Conservation (phyloP, 345 rosid genomes). For the Gossypium anomalum region DNA sequence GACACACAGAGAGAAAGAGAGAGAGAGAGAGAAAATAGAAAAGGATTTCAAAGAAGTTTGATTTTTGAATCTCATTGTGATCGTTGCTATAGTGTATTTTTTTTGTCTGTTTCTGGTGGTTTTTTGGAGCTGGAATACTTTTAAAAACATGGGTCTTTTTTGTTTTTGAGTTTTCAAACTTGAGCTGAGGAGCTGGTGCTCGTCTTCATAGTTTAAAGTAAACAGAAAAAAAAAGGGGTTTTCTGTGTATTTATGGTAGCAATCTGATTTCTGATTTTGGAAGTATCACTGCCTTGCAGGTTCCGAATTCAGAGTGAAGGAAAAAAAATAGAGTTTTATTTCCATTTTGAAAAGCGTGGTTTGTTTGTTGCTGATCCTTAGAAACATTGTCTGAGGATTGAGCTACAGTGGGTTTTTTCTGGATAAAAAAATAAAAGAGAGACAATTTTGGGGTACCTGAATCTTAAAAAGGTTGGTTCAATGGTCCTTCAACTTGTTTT, state of each 20-base stretch:
- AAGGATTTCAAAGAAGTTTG: constrained; percentile 24
- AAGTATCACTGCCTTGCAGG: constrained; percentile 16
- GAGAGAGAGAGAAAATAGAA: constrained; percentile 11
- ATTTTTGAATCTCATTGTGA: constrained; percentile 42
- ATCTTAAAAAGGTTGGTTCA: constrained; percentile 39
- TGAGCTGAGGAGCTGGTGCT: constrained; percentile 10
- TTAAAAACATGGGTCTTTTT: neutral
- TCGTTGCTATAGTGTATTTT: constrained; percentile 6
- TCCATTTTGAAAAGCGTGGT: constrained; percentile 4
- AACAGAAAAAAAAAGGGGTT: constrained; percentile 14
- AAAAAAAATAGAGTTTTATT: neutral
- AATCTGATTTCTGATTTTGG: constrained; percentile 29
- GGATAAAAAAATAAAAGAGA: no score
- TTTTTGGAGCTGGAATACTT: constrained; percentile 11
- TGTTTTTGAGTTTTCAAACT: constrained; percentile 16
- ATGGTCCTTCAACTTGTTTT: no score
- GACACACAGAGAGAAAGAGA: constrained; percentile 36
- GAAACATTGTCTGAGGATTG: constrained; percentile 19
- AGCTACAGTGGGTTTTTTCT: neutral
- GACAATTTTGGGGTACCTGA: constrained; percentile 18
- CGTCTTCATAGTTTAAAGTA: neutral
- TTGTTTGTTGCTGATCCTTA: constrained; percentile 15
- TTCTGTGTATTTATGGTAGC: constrained; percentile 23
- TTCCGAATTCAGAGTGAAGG: neutral
- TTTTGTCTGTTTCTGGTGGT: neutral